Conservation (phyloP, 768 basidiomycete species). For the Tylopilus vinaceipallidus region DNA sequence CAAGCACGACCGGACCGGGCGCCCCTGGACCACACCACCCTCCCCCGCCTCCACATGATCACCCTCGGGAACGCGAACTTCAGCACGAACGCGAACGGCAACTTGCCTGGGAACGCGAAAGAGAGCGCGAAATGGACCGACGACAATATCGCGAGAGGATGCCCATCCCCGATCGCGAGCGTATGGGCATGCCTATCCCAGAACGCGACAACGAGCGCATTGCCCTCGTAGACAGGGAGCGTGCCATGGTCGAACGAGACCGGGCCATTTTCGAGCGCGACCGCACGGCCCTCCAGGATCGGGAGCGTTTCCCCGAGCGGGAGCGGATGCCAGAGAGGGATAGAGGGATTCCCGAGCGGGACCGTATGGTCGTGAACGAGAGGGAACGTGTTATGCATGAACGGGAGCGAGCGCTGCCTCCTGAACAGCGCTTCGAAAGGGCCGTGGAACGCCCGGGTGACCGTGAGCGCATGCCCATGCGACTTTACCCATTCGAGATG, state of each 20-base stretch:
- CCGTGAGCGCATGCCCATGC: slow-evolving; percentile 25
- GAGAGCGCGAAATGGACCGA: slow-evolving; percentile 27
- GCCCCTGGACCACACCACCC: slow-evolving; percentile 20
- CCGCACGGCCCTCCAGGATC: slow-evolving; percentile 19
- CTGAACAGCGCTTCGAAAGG: slow-evolving; percentile 21
- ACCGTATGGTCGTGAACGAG: slow-evolving; percentile 23
- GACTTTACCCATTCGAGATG: slow-evolving; percentile 18
- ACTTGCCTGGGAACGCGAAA: slow-evolving; percentile 27
- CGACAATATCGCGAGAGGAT: slow-evolving; percentile 29
- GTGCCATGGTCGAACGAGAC: slow-evolving; percentile 21
- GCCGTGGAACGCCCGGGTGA: slow-evolving; percentile 23
- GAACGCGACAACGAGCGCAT: slow-evolving; percentile 26
- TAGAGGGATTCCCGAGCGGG: slow-evolving; percentile 14
- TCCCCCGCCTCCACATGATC: slow-evolving; percentile 23
- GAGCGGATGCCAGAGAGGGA: not conserved
- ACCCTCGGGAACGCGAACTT: slow-evolving; percentile 24
- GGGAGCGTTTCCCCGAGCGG: slow-evolving; percentile 18
- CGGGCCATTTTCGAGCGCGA: slow-evolving; percentile 25
- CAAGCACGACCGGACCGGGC: slow-evolving; percentile 17
- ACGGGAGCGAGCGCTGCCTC: slow-evolving; percentile 19
- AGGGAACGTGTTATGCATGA: slow-evolving; percentile 26
- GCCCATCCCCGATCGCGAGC: slow-evolving; percentile 21
- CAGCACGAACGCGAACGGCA: slow-evolving; percentile 25
- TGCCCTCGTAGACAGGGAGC: slow-evolving; percentile 20
- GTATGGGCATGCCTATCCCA: slow-evolving; percentile 16